Percentiles rank a stretch among this genome's conserved stretches.
Evolutionary conservation across 2,329 filamentous ascomycete genomes (phyloP).

Genomic region (Ascocoryne sarcoides): DNA sequence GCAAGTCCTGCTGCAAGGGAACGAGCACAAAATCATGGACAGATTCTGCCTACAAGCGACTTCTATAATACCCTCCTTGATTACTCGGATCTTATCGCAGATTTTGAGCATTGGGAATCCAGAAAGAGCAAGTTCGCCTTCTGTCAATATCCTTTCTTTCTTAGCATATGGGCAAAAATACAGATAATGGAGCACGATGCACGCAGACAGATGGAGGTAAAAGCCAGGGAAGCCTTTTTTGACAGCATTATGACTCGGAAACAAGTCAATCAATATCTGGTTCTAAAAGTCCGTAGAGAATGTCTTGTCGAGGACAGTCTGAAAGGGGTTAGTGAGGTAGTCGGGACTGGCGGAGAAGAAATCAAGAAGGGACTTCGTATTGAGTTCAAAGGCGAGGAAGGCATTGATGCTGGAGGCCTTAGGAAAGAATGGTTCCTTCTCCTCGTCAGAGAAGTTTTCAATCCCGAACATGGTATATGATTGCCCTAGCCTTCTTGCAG

Average conservation of each 20-base stretch:
- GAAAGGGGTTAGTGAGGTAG: slow-evolving; percentile 73
- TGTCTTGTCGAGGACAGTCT: slow-evolving; percentile 86
- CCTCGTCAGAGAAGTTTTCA: slow-evolving; percentile 81
- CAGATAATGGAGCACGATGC: slow-evolving; percentile 84
- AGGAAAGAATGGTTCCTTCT: slow-evolving; percentile 94
- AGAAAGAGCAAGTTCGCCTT: slow-evolving; percentile 70
- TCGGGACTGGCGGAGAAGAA: slow-evolving; percentile 72
- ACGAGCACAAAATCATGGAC: slow-evolving; percentile 44
- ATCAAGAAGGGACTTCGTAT: slow-evolving; percentile 86
- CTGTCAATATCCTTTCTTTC: slow-evolving; percentile 84
- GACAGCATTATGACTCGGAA: slow-evolving; percentile 73
- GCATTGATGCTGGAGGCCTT: slow-evolving; percentile 80
- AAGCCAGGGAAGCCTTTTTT: slow-evolving; percentile 84
- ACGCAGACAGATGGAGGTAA: slow-evolving; percentile 78
- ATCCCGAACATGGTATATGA: slow-evolving; percentile 71
- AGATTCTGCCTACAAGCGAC: slow-evolving; percentile 68
- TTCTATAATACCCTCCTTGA: slow-evolving; percentile 87
- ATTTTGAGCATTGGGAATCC: slow-evolving; percentile 83
- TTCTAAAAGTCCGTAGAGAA: slow-evolving; percentile 70
- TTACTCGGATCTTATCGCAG: slow-evolving; percentile 72
- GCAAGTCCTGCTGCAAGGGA: slow-evolving; percentile 32
- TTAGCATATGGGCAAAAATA: slow-evolving; percentile 89
- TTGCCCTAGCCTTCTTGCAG: background rate
- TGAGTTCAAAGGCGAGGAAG: slow-evolving; percentile 80
- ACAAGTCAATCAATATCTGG: slow-evolving; percentile 66